Base-by-base conservation (phyloP, 371 early-diverging fungal species). In the Rhizopus delemar region DNA sequence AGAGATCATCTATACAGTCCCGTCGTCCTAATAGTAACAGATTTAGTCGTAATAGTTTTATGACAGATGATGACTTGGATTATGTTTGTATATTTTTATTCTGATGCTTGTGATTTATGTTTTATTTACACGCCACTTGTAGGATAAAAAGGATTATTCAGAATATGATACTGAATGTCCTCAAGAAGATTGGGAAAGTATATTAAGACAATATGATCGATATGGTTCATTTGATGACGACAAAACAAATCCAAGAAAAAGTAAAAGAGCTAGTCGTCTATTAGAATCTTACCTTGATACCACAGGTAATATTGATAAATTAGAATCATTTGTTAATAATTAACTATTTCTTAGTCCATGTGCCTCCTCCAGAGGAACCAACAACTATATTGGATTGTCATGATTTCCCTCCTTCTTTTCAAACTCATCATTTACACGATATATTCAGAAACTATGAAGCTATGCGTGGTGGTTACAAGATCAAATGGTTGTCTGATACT, bases 401-500 rank as follows among this genome's bases (percentile, higher is more conserved):
- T 53, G 77, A 73, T 63, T 81, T 84, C 52, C 79, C 84, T 29
- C 67, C 84, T 36, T 67, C 79, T 8, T 78, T 81, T 59, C 80
- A 81, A 62, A 81, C 84, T 5, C 71, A 77, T 56, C 80, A 84
- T 57, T 59, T 84, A 49, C 82, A 78, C 49, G 84, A 84, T 48
- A 81, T 84, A 60, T 84, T 84, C 62, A 69, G 79, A 46, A 61
- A 73, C 16, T 84, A 70, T 49, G 84, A 81, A 66, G 69, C 69
- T 46, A 74, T 74, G 54, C 80, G 84, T 50, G 89, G 89, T 43
- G 89, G 89, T 3, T 89, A 88, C 67, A 78, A 86, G 67, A 86
- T 89, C 60, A 89, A 89, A 60, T 89, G 89, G 89, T 66, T 89
- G 38, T 78, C 81, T 56, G 88, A 89, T 59, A 86, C 87, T 13